Base-by-base conservation (phyloP, 192 early-diverging fungal genomes). In the Coemansia sp. region DNA sequence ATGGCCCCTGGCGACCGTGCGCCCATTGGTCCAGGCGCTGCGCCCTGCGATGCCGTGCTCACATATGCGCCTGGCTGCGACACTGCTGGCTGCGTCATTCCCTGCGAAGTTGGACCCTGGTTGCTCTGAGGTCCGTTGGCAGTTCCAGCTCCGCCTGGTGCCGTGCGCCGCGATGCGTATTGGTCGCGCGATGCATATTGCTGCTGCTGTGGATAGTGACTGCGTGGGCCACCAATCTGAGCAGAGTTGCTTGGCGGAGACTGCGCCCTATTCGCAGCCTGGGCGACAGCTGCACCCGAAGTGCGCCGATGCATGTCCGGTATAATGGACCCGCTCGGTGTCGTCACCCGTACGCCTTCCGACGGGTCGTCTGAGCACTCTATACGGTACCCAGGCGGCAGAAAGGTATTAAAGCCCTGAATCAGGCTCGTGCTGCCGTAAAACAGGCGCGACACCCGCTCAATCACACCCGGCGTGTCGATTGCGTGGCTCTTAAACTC, bases 401-500 rank as follows among this genome's bases (percentile, higher is more conserved):
- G 68, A 67, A 99, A 99, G 1, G 97, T 97, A 80, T 99, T 99
- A 80, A 99, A 99, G 17, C 97, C 97, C 54, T 89, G 92, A 37
- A 99, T 97, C 50, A 99, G 82, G 27, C 82, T 71, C 19, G 94
- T 93, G 57, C 95, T 91, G 43, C 91, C 91, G 41, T 91, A 85
- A 69, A 99, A 99, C 41, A 99, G 81, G n/a, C 82, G 89, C 39
- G 97, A 98, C 6, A 99, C 97, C 35, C 97, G 91, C 19, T 92
- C 87, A 77, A 99, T 99, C 6, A 99, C 97, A 23, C 93, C 95
- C 1, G 96, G 95, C 2, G 97, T 99, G 65, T 97, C 94, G 60
- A 99, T 94, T 3, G 78, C 85, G 71, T 97, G 94, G 67, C 92
- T 91, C 78, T 98, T 98, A 70, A 99, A 99, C 72, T 99, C 97